Evolutionary conservation across 2,329 filamentous ascomycete genomes (phyloP).

Genomic region (Cladophialophora carrionii): DNA sequence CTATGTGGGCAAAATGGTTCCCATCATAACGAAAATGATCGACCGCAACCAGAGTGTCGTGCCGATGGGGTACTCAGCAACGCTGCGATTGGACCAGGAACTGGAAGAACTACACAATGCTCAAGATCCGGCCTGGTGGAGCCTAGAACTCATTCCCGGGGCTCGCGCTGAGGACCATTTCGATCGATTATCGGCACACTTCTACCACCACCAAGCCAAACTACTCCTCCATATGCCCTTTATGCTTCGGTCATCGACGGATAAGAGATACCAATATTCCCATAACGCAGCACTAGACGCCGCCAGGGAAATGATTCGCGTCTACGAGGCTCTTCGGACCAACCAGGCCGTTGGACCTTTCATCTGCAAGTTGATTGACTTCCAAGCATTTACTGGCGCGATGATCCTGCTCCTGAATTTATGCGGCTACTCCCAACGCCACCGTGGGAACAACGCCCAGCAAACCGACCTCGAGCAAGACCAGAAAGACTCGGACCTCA

Average conservation of each 20-base stretch:
- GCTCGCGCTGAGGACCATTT: slow-evolving; percentile 41
- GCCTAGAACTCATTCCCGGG: slow-evolving; percentile 35
- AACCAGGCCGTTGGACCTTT: slow-evolving; percentile 41
- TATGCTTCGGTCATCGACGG: slow-evolving; percentile 47
- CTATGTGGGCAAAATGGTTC: slow-evolving; percentile 42
- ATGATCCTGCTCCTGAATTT: slow-evolving; percentile 52
- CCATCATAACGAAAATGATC: slow-evolving; percentile 47
- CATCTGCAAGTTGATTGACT: slow-evolving; percentile 55
- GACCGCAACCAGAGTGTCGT: slow-evolving; percentile 48
- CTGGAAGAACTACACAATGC: slow-evolving; percentile 42
- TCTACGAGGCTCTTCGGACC: slow-evolving; percentile 46
- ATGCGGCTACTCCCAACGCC: slow-evolving; percentile 43
- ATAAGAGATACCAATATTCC: slow-evolving; percentile 48
- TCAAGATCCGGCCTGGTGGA: slow-evolving; percentile 43
- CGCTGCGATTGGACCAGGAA: slow-evolving; percentile 49
- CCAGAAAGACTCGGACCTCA: slow-evolving; percentile 45
- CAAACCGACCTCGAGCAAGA: slow-evolving; percentile 41
- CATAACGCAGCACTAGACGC: slow-evolving; percentile 48
- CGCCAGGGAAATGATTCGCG: slow-evolving; percentile 47
- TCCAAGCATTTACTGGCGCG: slow-evolving; percentile 52
- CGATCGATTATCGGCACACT: slow-evolving; percentile 45
- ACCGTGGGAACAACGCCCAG: slow-evolving; percentile 32
- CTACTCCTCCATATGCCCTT: slow-evolving; percentile 54
- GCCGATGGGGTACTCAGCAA: slow-evolving; percentile 45
- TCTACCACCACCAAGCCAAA: slow-evolving; percentile 47